Evolutionary conservation across 129 eudicot species (phyloP), one percentile per base, ranked within the genome.

Genomic region (Glebionis coronaria): DNA sequence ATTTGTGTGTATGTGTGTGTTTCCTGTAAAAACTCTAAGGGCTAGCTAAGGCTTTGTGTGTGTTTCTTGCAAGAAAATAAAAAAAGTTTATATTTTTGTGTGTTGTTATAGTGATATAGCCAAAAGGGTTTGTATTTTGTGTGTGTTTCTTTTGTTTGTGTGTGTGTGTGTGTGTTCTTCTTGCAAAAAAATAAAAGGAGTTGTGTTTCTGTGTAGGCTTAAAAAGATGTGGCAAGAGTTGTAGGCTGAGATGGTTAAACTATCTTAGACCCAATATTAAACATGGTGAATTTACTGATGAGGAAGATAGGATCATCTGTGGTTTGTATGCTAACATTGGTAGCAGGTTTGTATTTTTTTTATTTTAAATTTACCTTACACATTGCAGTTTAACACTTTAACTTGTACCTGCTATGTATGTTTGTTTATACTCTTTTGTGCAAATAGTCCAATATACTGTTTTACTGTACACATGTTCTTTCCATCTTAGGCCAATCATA

Each of bases 281-380:
- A 68, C 98, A 91, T 82, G 98, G 98, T 49, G 98, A 91, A 44
- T 91, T 91, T 70, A 58, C 96, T 20, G 91, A 91, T 64, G 96
- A 85, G 67, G 98, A 91, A 78, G 98, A 91, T 50, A 88, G 81
- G 45, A 77, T 88, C 54, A 91, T 91, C n/a, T 91, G 88, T 85
- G 72, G 74, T 76, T 88, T 91, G 70, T 88, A 74, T 82, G 83
- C 85, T 47, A 82, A 62, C 86, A 91, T 91, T 71, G 98, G 98
- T 56, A 91, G 96, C 95, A 91, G 98, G 98, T 91, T 80, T 1
- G 29, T 29, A 15, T 21, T 46, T 58, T 35, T 4, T 18, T 61
- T 61, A 12, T 14, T 2, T 40, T n/a, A n/a, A 18, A 9, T 44
- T 2, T 21, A 12, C 45, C 44, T 12, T 46, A 46, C 13, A 23